These are phyloP conservation scores for Candida xyloterini DNA, from an alignment of 805 yeast species.

Conservation along the genomic window DNA sequence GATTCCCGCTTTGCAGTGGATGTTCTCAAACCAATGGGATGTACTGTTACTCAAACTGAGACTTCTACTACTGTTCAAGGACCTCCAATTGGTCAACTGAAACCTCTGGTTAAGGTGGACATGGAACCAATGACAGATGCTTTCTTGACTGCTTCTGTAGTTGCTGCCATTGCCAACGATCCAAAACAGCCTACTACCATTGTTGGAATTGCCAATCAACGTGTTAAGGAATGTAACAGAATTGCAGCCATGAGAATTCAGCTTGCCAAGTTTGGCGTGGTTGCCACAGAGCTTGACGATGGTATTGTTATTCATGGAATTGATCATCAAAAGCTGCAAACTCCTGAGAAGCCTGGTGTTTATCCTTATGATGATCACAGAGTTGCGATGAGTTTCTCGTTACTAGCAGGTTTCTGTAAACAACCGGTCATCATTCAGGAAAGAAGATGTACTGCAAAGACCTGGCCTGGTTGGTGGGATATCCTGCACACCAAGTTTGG, in stretches of 20 bases:
- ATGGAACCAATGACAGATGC: slow-evolving; percentile 99
- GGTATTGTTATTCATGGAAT: slow-evolving; percentile 87
- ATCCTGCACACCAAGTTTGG: slow-evolving; percentile 67
- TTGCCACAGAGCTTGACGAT: slow-evolving; percentile 80
- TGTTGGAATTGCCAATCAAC: slow-evolving; percentile 95
- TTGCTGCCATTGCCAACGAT: slow-evolving; percentile 79
- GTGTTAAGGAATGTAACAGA: slow-evolving; percentile 96
- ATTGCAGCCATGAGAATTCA: slow-evolving; percentile 92
- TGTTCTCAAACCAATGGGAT: slow-evolving; percentile 93
- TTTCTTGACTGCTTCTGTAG: slow-evolving; percentile 92
- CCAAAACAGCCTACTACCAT: slow-evolving; percentile 65
- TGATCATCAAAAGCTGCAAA: slow-evolving; percentile 44
- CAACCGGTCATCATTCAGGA: slow-evolving; percentile 73
- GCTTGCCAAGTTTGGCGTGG: slow-evolving; percentile 86
- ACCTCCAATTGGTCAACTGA: slow-evolving; percentile 66
- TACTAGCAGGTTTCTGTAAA: slow-evolving; percentile 67
- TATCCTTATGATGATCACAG: slow-evolving; percentile 92
- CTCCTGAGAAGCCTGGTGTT: slow-evolving; percentile 62
- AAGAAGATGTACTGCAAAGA: slow-evolving; percentile 90
- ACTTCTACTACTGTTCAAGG: slow-evolving; percentile 91
- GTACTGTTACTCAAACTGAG: slow-evolving; percentile 76
- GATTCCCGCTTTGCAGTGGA: slow-evolving; percentile 96
- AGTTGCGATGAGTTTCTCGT: slow-evolving; percentile 95
- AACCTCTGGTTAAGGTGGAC: slow-evolving; percentile 73
- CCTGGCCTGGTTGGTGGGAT: slow-evolving; percentile 99